Conservation (phyloP, 176 grass and related monocot genomes). For the Chloris gayana region DNA sequence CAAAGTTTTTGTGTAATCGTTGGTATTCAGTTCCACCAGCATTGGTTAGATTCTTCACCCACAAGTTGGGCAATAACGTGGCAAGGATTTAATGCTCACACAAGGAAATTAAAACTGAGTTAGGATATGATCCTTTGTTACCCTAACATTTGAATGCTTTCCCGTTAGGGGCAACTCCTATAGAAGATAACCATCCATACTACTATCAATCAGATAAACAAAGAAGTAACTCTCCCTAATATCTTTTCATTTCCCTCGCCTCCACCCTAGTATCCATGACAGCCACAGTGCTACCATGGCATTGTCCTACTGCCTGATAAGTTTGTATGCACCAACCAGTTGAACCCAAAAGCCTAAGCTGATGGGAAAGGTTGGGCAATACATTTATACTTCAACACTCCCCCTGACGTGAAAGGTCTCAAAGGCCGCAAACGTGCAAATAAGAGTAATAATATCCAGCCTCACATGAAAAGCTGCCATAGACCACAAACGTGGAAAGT, state of each 20-base stretch:
- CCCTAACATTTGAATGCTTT: not conserved
- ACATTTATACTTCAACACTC: no score
- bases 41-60: not conserved
- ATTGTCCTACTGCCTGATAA: no score
- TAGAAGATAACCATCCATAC: not conserved
- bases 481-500: no score
- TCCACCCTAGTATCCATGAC: not conserved
- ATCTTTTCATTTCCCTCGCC: not conserved
- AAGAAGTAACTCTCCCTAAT: not conserved
- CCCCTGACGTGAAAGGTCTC: no score
- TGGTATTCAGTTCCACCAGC: not conserved
- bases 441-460: no score
- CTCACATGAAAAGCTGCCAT: no score
- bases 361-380: no score
- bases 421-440: no score
- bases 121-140: not conserved
- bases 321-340: no score
- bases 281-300: not conserved
- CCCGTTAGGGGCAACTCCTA: not conserved
- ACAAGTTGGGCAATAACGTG: not conserved
- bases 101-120: not conserved
- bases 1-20: not conserved
- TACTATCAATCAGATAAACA: not conserved
- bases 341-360: no score
- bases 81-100: not conserved